A percentile compares a stretch with the other conserved stretches of the same genome.
Evolutionary conservation across 1,284 basidiomycete genomes (phyloP).

Genomic region (Trichosporon inkin): DNA sequence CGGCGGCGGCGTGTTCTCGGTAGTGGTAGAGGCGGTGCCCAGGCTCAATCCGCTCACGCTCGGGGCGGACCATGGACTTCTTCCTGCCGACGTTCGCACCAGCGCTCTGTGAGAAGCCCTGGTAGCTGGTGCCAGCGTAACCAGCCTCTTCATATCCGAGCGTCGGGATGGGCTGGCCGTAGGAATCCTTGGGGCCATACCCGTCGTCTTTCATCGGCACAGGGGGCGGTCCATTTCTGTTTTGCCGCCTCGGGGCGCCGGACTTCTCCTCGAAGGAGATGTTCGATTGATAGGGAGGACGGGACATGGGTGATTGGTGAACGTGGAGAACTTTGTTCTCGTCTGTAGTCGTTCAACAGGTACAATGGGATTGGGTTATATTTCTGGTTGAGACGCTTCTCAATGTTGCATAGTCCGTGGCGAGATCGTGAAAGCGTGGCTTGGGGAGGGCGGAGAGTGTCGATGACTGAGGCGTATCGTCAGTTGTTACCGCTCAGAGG

Average conservation of each 20-base stretch:
- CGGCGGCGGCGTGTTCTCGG: constrained; percentile 77
- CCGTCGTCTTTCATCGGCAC: constrained; percentile 33
- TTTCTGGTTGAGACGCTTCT: constrained; percentile 12
- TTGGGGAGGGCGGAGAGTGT: neutral
- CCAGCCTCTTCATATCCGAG: constrained; percentile 37
- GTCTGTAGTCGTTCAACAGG: constrained; percentile 9
- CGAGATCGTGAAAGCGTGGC: constrained; percentile 10
- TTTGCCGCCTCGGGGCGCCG: constrained; percentile 10
- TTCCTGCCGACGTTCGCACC: constrained; percentile 62
- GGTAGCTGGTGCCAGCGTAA: constrained; percentile 33
- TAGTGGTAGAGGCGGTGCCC: constrained; percentile 95
- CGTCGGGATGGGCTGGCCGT: constrained; percentile 20
- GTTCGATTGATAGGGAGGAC: constrained; percentile 35
- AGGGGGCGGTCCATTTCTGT: constrained; percentile 27
- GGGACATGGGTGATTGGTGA: constrained; percentile 32
- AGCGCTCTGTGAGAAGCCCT: constrained; percentile 36
- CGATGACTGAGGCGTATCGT: neutral
- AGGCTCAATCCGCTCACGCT: constrained; percentile 94
- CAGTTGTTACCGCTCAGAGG: neutral
- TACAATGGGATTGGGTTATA: constrained; percentile 7
- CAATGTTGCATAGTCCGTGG: constrained; percentile 29
- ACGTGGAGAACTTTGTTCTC: neutral
- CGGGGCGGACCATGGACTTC: constrained; percentile 88
- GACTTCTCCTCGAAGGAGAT: constrained; percentile 41
- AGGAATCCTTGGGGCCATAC: constrained; percentile 10